phyloP scores from a whole-genome alignment of 345 rosid species.

The Lepidium didymum region DNA sequence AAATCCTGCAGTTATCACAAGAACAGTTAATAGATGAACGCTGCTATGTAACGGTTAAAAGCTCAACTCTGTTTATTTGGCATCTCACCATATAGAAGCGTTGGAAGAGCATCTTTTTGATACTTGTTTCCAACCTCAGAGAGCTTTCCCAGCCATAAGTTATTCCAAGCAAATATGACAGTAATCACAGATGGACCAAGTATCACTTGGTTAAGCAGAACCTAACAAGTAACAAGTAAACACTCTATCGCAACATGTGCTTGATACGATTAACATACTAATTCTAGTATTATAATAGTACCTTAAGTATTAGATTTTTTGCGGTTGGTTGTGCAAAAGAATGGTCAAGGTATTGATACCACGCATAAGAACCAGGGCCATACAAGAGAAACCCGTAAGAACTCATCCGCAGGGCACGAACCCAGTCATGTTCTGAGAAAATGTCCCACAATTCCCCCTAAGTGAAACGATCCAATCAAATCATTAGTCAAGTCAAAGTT shows the following conservation, averaged over 20 bases:
- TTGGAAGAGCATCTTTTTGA: conserved; percentile 71
- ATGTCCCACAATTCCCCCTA: conserved; percentile 39
- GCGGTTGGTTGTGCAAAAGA: conserved; percentile 65
- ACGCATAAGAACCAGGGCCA: conserved; percentile 87
- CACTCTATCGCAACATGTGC: background rate
- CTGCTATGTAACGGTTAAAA: background rate
- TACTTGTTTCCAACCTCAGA: conserved; percentile 72
- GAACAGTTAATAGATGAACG: background rate
- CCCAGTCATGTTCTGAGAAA: conserved; percentile 71
- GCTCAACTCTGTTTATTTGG: background rate
- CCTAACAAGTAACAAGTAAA: conserved; percentile 33
- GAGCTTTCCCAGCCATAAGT: conserved; percentile 72
- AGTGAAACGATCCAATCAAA: background rate
- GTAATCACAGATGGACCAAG: conserved; percentile 91
- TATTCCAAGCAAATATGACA: conserved; percentile 89
- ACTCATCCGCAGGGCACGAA: conserved; percentile 80
- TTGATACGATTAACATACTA: background rate
- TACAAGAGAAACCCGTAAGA: conserved; percentile 85
- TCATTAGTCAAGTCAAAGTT: background rate
- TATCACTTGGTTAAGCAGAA: conserved; percentile 73
- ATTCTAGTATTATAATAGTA: conserved; percentile 3
- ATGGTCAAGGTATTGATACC: conserved; percentile 77
- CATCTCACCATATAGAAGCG: conserved; percentile 60
- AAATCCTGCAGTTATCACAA: conserved; percentile 51
- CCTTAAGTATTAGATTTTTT: conserved; percentile 65